phyloP scores from a whole-genome alignment of 129 eudicot genomes.

The Sambucus nigra region DNA sequence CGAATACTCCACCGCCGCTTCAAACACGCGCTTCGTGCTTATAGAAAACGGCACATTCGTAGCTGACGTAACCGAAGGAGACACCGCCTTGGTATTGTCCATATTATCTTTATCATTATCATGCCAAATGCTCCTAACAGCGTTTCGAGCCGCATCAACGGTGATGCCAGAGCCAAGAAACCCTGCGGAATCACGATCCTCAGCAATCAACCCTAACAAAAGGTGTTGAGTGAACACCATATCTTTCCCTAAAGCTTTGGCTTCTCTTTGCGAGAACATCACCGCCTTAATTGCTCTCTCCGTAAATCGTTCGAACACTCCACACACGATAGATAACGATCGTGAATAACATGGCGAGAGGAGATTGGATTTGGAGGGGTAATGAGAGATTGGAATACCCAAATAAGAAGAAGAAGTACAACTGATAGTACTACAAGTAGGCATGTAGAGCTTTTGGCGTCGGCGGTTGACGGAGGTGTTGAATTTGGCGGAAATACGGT shows the following conservation, averaged over 20 bases:
- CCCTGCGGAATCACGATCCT: slow-evolving; percentile 53
- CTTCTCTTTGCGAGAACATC: slow-evolving; percentile 68
- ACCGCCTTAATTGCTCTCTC: slow-evolving; percentile 82
- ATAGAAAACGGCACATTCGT: slow-evolving; percentile 63
- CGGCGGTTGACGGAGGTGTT: background rate
- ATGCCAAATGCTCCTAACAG: slow-evolving; percentile 51
- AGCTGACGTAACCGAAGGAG: slow-evolving; percentile 18
- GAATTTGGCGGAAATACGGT: slow-evolving; percentile 17
- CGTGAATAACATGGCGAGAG: slow-evolving; percentile 2
- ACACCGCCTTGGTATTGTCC: slow-evolving; percentile 2
- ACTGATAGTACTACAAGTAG: slow-evolving; percentile 7
- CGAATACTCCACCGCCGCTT: slow-evolving; percentile 91
- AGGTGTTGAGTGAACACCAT: slow-evolving; percentile 73
- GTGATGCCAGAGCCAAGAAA: slow-evolving; percentile 58
- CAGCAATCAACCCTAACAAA: slow-evolving; percentile 65
- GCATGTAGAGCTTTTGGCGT: background rate
- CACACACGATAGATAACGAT: slow-evolving; percentile 26
- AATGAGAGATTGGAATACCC: slow-evolving; percentile 31
- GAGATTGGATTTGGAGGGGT: slow-evolving; percentile 4
- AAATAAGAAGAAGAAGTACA: slow-evolving; percentile 33
- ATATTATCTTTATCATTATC: slow-evolving; percentile 17
- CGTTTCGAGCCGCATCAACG: slow-evolving; percentile 59
- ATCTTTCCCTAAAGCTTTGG: slow-evolving; percentile 48
- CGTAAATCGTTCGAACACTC: slow-evolving; percentile 77
- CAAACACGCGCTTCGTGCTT: slow-evolving; percentile 62